Conservation (phyloP, 2,329 filamentous ascomycete genomes). For the Acephala macrosclerotiorum region DNA sequence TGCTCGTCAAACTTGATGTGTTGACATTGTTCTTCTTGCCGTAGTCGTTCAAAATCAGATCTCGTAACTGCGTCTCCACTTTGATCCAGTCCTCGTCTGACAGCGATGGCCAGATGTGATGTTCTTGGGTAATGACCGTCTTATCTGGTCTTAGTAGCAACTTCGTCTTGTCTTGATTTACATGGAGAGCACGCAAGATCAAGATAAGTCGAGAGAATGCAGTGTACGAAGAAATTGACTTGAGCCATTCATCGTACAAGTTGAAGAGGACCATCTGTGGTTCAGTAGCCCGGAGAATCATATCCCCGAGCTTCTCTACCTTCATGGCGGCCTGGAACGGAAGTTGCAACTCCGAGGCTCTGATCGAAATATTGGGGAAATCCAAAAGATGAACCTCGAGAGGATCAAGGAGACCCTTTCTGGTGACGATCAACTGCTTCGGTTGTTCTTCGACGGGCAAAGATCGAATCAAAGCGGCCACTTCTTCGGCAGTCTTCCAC, state of each 20-base stretch:
- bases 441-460: slow-evolving; percentile 97
- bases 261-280: slow-evolving; percentile 99
- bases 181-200: slow-evolving; percentile 92
- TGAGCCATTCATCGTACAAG: slow-evolving; percentile 97
- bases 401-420: slow-evolving; percentile 95
- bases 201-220: slow-evolving; percentile 95
- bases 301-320: slow-evolving; percentile 98
- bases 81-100: slow-evolving; percentile 99
- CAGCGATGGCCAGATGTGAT: slow-evolving; percentile 97
- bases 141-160: slow-evolving; percentile 94
- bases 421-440: slow-evolving; percentile 97
- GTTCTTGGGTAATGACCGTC: slow-evolving; percentile 96
- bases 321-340: slow-evolving; percentile 99
- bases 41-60: slow-evolving; percentile 97
- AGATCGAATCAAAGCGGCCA: slow-evolving; percentile 94
- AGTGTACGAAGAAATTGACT: slow-evolving; percentile 98
- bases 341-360: slow-evolving; percentile 93
- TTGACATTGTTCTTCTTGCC: slow-evolving; percentile 99
- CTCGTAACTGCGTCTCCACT: slow-evolving; percentile 95
- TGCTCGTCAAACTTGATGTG: slow-evolving; percentile 93
- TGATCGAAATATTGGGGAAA: slow-evolving; percentile 98
- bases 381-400: slow-evolving; percentile 97
- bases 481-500: slow-evolving; percentile 99
- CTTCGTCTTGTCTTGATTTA: slow-evolving; percentile 99
- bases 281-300: slow-evolving; percentile 97